Evolutionary conservation across 202 grass and related monocot genomes (phyloP), one percentile per base, ranked within the genome.

Genomic region (Elaeis oleifera): DNA sequence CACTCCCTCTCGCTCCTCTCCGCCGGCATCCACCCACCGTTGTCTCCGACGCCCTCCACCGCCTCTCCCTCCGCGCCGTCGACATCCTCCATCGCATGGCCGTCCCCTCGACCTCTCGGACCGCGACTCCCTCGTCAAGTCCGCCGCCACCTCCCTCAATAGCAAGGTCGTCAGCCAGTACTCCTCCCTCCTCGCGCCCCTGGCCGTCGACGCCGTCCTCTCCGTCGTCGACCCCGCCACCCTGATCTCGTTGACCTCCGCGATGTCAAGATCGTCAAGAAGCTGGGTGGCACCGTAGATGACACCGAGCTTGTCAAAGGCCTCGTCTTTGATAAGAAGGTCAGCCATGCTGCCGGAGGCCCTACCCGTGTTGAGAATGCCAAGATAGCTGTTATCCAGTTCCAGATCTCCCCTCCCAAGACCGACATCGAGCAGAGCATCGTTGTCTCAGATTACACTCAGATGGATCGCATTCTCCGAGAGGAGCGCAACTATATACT

Each of bases 391-490:
- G 86, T 96, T 63, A 90, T 96, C 39, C 90, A 96, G 57, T 96
- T 96, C 70, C 90, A 96, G 65, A 72, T 96, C 76, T 96, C 86
- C 0, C 90, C 90, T 16, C 90, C 90, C 17, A 96, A 96, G 81
- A 96, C 90, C 5, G 90, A 96, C 36, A 96, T 96, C 56, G 90
- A 96, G 60, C 90, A 96, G 75, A 90, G 86, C 48, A 87, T 96
- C 19, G 79, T 96, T 4, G 86, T 96, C 2, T 96, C 90, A 0
- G 90, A 96, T 65, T 96, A 96, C 58, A 78, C 83, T 1, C 90
- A 96, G 70, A 96, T 96, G 90, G 90, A 96, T 50, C 75, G 90
- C 54, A 96, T 96, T 31, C 84, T 96, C 19, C 90, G 90, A 0
- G 90, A 96, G 56, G 90, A 96, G 78, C 77, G 90, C 0, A 90